Conservation (phyloP, 495 filamentous ascomycete species). For the Wilcoxina mikolae region DNA sequence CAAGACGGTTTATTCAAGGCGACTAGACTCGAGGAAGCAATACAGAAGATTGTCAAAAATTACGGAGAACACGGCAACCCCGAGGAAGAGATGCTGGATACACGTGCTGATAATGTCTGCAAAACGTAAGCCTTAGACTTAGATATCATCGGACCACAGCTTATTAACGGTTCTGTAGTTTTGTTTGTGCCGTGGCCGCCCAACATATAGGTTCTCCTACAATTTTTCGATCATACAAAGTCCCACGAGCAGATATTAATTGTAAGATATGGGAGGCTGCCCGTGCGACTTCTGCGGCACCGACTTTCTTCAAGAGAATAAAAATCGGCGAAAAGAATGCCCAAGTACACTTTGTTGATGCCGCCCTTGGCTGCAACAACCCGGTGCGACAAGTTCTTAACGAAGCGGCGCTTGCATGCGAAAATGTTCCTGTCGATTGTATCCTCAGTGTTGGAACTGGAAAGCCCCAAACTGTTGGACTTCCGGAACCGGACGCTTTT, state of each 20-base stretch:
- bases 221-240: constrained; percentile 14
- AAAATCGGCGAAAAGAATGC: constrained; percentile 13
- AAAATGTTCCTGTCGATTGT: constrained; percentile 4
- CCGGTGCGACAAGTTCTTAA: constrained; percentile 23
- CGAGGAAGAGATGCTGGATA: constrained; percentile 5
- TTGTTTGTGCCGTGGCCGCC: constrained; percentile 13
- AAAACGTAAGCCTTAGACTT: not conserved
- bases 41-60: constrained; percentile 11
- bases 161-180: constrained; percentile 7
- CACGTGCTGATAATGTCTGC: not conserved
- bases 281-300: constrained; percentile 33
- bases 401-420: constrained; percentile 11
- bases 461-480: constrained; percentile 4
- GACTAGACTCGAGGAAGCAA: constrained; percentile 11
- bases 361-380: constrained; percentile 27
- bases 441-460: constrained; percentile 29
- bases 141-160: not conserved
- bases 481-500: constrained; percentile 8
- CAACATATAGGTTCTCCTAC: constrained; percentile 4
- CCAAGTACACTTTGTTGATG: constrained; percentile 26
- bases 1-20: constrained; percentile 20
- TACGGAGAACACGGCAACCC: constrained; percentile 5
- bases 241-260: not conserved
- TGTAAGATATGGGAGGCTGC: constrained; percentile 33
- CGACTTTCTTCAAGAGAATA: constrained; percentile 32